Evolutionary conservation across 2,329 filamentous ascomycete genomes (phyloP).

Genomic region (Harringtonia aguacate): DNA sequence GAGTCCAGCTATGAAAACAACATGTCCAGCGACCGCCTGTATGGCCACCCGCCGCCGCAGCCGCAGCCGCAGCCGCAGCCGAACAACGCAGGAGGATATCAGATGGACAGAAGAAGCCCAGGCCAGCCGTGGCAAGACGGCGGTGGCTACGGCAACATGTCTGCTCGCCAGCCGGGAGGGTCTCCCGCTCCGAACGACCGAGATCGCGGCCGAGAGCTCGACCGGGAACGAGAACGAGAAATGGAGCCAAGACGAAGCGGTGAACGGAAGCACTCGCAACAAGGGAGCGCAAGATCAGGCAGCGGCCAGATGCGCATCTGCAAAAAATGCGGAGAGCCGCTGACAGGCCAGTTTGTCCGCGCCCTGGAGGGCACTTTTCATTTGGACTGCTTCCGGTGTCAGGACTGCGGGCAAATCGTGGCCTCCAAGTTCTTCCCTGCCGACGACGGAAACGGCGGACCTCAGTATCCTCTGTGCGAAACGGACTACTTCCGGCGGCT

Average conservation of each 20-base stretch:
- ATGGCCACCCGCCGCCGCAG: conserved; percentile 13
- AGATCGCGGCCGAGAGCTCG: conserved; percentile 19
- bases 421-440: conserved; percentile 98
- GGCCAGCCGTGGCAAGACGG: conserved; percentile 12
- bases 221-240: conserved; percentile 17
- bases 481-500: conserved; percentile 94
- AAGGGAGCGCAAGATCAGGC: conserved; percentile 37
- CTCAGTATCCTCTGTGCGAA: conserved; percentile 92
- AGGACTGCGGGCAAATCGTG: conserved; percentile 95
- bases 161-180: conserved; percentile 17
- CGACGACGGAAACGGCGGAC: conserved; percentile 74
- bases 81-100: conserved; percentile 12
- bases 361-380: conserved; percentile 91
- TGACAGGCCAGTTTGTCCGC: conserved; percentile 93
- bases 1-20: conserved; percentile 36
- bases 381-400: conserved; percentile 94
- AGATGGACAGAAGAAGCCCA: conserved; percentile 12
- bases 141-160: conserved; percentile 11
- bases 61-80: neutral
- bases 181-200: conserved; percentile 26
- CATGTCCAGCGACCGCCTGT: conserved; percentile 26
- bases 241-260: conserved; percentile 31
- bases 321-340: conserved; percentile 77
- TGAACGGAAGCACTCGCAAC: conserved; percentile 36
- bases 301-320: conserved; percentile 56